Base-by-base conservation (phyloP, 2,329 filamentous ascomycete species). In the Ophiosphaerella herpotricha region DNA sequence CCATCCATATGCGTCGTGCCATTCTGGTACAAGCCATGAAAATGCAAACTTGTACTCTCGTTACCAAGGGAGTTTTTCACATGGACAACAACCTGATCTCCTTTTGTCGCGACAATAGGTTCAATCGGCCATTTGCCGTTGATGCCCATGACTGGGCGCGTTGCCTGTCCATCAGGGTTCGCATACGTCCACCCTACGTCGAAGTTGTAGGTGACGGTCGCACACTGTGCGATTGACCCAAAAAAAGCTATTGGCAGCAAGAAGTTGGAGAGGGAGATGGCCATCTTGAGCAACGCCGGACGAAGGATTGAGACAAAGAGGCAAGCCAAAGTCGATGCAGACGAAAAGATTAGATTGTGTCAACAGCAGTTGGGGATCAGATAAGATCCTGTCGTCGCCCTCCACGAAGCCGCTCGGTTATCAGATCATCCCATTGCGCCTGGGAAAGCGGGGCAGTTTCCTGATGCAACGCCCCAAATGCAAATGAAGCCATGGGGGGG, bases 1-100 rank as follows among this genome's bases (percentile, higher is more conserved):
- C 89, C 89, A 62, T 93, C 89, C 85, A 90, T 89, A 48, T 80
- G 80, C 50, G 85, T 89, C 0, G 87, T 89, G 9, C 87, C 87
- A 58, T 89, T 89, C 66, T 91, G 88, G 64, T 85, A 90, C 55
- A 93, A 79, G 13, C 89, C 89, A 59, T 93, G 89, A 69, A 89
- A 92, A 66, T 93, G 89, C 5, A 92, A 77, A 33, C 80, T 82
- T 7, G 86, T 87, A 11, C 80, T 82, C 58, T 82, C 70, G 57
- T 91, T 88, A 11, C 77, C 75, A 0, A 88, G 82, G 18, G 81
- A 78, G 60, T 93, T 93, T 58, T 83, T 75, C 43, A 91, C 78
- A 29, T 89, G 83, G 37, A 91, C 83, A 3, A 90, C 70, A 7
- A 94, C 71, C 1, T 81, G 84, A 60, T 94, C 90, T 16, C 87